Conservation (phyloP, 1,284 basidiomycete genomes). For the Nidula niveotomentosa region DNA sequence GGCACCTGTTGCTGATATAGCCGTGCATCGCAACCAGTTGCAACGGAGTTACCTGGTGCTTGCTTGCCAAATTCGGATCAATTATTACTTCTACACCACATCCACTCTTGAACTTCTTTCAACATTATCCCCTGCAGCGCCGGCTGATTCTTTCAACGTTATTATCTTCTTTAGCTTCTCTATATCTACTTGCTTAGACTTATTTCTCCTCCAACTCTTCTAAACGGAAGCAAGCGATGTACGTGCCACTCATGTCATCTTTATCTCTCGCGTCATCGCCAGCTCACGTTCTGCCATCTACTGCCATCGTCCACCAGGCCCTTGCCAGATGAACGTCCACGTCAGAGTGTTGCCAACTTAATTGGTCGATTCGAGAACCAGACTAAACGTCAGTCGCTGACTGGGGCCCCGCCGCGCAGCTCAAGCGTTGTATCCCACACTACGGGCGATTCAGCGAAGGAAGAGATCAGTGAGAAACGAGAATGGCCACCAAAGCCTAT, state of each 20-base stretch:
- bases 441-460: slow-evolving; percentile 60
- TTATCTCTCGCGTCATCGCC: slow-evolving; percentile 7
- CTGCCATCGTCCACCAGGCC: slow-evolving; percentile 47
- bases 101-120: slow-evolving; percentile 8
- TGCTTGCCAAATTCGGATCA: too few relatives aligned
- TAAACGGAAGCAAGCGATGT: slow-evolving; percentile 21
- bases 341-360: slow-evolving; percentile 79
- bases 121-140: slow-evolving; percentile 8
- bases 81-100: slow-evolving; percentile 3
- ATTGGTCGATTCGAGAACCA: slow-evolving; percentile 82
- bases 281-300: slow-evolving; percentile 15
- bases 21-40: too few relatives aligned
- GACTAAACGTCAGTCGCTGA: slow-evolving; percentile 55
- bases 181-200: too few relatives aligned
- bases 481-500: slow-evolving; percentile 72
- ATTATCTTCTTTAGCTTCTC: too few relatives aligned
- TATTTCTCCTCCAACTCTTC: not conserved
- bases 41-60: too few relatives aligned
- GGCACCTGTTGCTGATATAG: too few relatives aligned
- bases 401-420: slow-evolving; percentile 43
- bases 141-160: slow-evolving; percentile 4
- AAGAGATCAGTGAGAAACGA: slow-evolving; percentile 63
- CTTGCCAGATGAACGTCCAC: slow-evolving; percentile 79
- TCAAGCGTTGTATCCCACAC: slow-evolving; percentile 63
- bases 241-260: slow-evolving; percentile 15